Base-by-base conservation (phyloP, 2,329 filamentous ascomycete species). In the Beauveria rudraprayagi region DNA sequence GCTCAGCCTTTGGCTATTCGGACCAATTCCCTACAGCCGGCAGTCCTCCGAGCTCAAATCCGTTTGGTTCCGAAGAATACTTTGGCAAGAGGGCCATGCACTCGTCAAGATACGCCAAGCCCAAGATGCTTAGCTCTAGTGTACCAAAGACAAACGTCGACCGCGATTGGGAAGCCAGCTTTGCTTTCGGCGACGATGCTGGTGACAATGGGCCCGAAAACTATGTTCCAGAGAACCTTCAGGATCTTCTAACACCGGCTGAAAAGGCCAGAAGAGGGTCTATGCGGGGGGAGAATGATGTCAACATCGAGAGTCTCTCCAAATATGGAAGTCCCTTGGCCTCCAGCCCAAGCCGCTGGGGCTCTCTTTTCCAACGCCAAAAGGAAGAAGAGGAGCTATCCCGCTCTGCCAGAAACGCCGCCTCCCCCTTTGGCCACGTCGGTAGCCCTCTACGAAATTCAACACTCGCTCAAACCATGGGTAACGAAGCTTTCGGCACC, bases 131-230 rank as follows among this genome's bases (percentile, higher is more conserved):
- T 75, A 79, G 87, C 82, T 72, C 89, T 81, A 82, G 89, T 82
- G 69, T 86, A 78, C 85, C 85, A 64, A 86, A 78, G 77, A 85
- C 67, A 74, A 81, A 78, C 75, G 86, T 83, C 28, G 84, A 87
- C 65, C 79, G 79, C 61, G 85, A 87, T 67, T 87, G 85, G 85
- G 83, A 86, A 54, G 72, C 79, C 61, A 80, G 83, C 61, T 94
- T 95, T 68, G 83, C 88, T 34, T 93, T 94, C 67, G 69, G 78
- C 67, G 91, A 96, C 72, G 92, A 96, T 69, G 58, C 50, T 69
- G 59, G 56, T 46, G 74, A 76, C 60, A 74, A 73, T 44, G 66
- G 71, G 5, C 74, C 74, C 28, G 74, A 76, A 58, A 76, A 76
- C 53, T 90, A 94, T 68, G 80, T 97, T 10, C 94, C 93, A 0